Base-by-base conservation (phyloP, 2,329 filamentous ascomycete genomes). In the Eurotiales sp. region DNA sequence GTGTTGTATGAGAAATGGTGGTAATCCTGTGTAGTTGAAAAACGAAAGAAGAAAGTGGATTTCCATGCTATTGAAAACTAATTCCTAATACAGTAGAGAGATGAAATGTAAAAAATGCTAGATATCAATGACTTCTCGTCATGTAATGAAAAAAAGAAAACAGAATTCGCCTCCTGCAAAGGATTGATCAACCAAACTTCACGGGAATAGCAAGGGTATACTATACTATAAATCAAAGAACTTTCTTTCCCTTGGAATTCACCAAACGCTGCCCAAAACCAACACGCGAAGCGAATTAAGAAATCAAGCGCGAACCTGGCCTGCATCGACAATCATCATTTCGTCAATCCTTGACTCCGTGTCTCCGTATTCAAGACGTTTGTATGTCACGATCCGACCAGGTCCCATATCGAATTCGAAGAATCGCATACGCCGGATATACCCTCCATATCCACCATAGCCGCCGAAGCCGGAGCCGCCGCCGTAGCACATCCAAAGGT, bases 401-500 rank as follows among this genome's bases (percentile, higher is more conserved):
- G 88, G 84, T 64, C 95, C 95, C 72, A 91, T 88, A 68, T 99
- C 92, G 46, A 99, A 83, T 61, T 97, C 92, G 65, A 93, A 99
- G 39, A 99, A 80, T 43, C 93, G 82, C 48, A 96, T 79, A 25
- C 90, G 84, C 22, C 93, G 86, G 62, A 91, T 80, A 66, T 87
- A 97, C 3, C 86, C 87, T 37, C 85, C 85, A 66, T 96, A 97
- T 5, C 92, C 91, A 17, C 87, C 93, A 66, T 99, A 99, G 0
- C 93, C 93, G 50, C 93, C 93, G 61, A 99, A 96, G 1, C 93
- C 93, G 23, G 85, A 83, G 22, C 88, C 93, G 27, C 93, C 93
- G 8, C 85, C 92, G 69, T 97, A 97, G 75, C 93, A 99, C 91
- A 99, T 96, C 93, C 93, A 99, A 2, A 97, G 74, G 25, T 86